A percentile compares a stretch with the other conserved stretches of the same genome.
These are phyloP conservation scores for Stylosanthes scabra DNA, from an alignment of 331 rosid species.

Conservation along the genomic window DNA sequence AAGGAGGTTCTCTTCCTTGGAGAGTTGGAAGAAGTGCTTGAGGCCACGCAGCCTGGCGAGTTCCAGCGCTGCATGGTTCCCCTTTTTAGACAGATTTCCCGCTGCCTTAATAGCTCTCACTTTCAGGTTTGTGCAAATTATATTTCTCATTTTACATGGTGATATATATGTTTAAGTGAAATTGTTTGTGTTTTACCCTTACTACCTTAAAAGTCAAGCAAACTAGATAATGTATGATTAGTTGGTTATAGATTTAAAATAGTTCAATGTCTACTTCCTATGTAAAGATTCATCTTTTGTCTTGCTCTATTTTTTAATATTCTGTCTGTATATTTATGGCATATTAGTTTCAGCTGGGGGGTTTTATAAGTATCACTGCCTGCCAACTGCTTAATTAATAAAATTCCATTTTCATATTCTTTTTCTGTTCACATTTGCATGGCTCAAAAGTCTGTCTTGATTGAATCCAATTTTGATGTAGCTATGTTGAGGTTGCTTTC, in stretches of 20 bases:
- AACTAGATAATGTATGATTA: not conserved
- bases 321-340: conserved; percentile 23
- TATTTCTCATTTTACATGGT: not conserved
- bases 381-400: conserved; percentile 19
- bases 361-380: conserved; percentile 9
- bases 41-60: conserved; percentile 90
- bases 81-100: conserved; percentile 90
- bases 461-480: not conserved
- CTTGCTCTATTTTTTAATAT: conserved; percentile 3
- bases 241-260: conserved; percentile 6
- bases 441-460: not conserved
- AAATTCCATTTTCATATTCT: not conserved
- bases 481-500: conserved; percentile 19
- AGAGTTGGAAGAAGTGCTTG: conserved; percentile 97
- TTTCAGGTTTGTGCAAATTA: conserved; percentile 78
- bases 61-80: conserved; percentile 98
- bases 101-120: conserved; percentile 90
- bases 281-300: not conserved
- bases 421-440: conserved; percentile 27
- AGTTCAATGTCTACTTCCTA: conserved; percentile 24
- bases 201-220: not conserved
- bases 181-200: not conserved
- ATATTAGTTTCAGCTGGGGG: conserved; percentile 7
- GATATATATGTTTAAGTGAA: not conserved
- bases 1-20: conserved; percentile 98